Evolutionary conservation across 805 yeast species (phyloP), one percentile per base, ranked within the genome.

Genomic region (Lipomyces kockii): DNA sequence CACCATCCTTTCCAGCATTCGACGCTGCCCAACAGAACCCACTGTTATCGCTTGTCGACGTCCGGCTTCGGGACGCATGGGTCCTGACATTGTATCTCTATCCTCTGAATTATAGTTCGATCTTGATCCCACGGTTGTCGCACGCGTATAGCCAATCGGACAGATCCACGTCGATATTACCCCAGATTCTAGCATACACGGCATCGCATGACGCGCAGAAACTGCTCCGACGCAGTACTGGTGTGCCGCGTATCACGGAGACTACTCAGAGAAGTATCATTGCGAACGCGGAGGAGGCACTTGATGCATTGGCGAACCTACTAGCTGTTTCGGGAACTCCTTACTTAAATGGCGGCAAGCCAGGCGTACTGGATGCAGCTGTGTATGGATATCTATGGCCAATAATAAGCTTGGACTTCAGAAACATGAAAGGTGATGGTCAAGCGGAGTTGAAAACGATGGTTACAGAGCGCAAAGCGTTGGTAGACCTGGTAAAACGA

Each of bases 331-430:
- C 46, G 22, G 46, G 37, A 3, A 20, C 39, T 25, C 55, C 22
- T 4, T 57, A 53, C 34, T 34, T 62, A 7, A 17, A 53, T 9
- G 63, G 63, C 11, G 62, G 32, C 25, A 12, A 8, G 35, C 65
- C 71, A 4, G 67, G 69, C 27, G 39, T 60, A 2, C 34, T 65
- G 11, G 71, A 68, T 46, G 69, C 71, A 2, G 58, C 69, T 3
- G 61, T 68, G 25, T 68, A 54, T 58, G 63, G 60, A 17, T 68
- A 68, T 51, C 25, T 68, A 3, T 60, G 62, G 32, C 67, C 66
- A 43, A 49, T 60, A 7, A 37, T 66, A 35, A n/a, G 61, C 5
- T 20, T 63, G 29, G 67, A 62, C 12, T 37, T 66, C 3, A 37
- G 12, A 25, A 35, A 55, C 37, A 60, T 56, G 49, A 27, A 20